A percentile compares a stretch with the other conserved stretches of the same genome.
phyloP scores from a whole-genome alignment of 495 filamentous ascomycete species.

The Chaetomium fimeti region DNA sequence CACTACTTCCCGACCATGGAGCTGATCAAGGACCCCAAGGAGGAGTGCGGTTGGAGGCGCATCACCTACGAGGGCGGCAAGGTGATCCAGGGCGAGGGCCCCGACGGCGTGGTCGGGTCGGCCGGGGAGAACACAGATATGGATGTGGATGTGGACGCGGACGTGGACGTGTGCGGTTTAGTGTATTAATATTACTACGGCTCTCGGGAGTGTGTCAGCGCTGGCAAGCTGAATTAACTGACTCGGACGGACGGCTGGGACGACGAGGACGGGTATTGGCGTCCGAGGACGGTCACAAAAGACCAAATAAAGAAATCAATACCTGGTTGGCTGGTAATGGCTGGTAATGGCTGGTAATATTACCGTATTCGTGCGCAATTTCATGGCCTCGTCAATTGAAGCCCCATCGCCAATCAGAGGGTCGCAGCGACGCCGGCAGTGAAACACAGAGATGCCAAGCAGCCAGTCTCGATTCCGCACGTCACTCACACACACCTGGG shows the following conservation, averaged over 20 bases:
- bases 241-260: too few relatives aligned
- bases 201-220: not conserved
- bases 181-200: not conserved
- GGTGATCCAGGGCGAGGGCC: constrained; percentile 49
- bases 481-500: not conserved
- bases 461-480: constrained; percentile 11
- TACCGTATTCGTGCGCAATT: not conserved
- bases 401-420: not conserved
- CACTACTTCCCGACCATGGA: constrained; percentile 96
- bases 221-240: not conserved
- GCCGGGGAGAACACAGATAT: constrained; percentile 33
- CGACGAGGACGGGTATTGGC: too few relatives aligned
- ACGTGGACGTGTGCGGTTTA: constrained; percentile 12
- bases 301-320: too few relatives aligned
- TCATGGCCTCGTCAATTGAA: not conserved
- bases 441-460: constrained; percentile 2
- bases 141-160: constrained; percentile 37
- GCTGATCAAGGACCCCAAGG: constrained; percentile 68
- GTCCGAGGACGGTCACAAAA: too few relatives aligned
- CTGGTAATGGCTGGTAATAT: not conserved
- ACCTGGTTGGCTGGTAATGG: too few relatives aligned
- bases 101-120: constrained; percentile 40
- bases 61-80: constrained; percentile 66
- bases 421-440: not conserved
- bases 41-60: constrained; percentile 65